These are phyloP conservation scores for Xerocomus potaroensis DNA, from an alignment of 768 basidiomycete species.

Conservation along the genomic window DNA sequence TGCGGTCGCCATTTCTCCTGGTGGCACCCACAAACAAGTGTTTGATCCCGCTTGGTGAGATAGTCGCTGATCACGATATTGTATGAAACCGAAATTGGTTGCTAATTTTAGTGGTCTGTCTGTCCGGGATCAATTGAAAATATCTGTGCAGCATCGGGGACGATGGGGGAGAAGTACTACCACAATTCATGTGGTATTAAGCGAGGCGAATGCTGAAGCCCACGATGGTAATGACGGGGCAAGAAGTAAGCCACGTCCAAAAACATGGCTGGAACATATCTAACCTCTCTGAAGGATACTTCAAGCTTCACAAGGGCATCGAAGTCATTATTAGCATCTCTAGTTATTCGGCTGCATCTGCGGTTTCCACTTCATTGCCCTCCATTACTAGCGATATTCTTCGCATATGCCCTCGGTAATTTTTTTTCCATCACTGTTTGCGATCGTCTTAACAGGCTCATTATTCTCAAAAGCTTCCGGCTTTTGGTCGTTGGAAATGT, in stretches of 20 bases:
- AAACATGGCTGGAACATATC: neutral
- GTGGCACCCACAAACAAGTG: neutral
- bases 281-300: neutral
- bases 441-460: neutral
- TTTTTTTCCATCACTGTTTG: neutral
- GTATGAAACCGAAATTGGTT: neutral
- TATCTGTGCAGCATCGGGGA: neutral
- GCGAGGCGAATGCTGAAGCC: neutral
- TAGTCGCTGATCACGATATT: no score
- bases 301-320: neutral
- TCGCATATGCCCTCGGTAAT: conserved; percentile 1
- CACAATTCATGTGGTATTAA: neutral
- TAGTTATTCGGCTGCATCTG: neutral
- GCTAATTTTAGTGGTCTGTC: neutral
- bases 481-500: conserved; percentile 1
- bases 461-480: neutral
- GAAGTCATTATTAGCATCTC: neutral
- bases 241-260: neutral
- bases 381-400: neutral
- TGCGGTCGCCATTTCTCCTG: neutral
- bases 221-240: neutral
- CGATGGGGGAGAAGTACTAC: neutral
- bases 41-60: neutral
- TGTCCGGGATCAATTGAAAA: neutral
- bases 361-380: neutral